Percentiles rank a stretch among this genome's conserved stretches.
These are phyloP conservation scores for Phytophthora pini DNA, from an alignment of 352 stramenopile genomes.

Conservation along the genomic window DNA sequence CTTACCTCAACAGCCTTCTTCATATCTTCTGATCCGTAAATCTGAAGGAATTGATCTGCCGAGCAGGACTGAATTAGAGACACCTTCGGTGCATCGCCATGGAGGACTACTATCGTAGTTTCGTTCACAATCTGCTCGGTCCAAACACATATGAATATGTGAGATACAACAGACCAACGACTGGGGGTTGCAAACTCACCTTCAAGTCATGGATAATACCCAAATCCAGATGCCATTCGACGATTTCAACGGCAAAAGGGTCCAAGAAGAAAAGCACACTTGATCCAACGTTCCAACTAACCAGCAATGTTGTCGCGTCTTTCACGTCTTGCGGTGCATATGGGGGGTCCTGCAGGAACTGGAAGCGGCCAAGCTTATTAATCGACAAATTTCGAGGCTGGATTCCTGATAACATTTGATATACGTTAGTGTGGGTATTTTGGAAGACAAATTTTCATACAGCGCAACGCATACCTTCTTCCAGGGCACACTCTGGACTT, in stretches of 20 bases:
- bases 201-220: conserved; percentile 87
- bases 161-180: too few relatives aligned
- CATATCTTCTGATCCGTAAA: conserved; percentile 68
- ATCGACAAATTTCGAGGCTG: conserved; percentile 79
- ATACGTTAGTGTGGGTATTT: neutral
- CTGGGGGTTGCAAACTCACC: conserved; percentile 32
- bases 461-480: conserved; percentile 54
- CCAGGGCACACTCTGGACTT: conserved; percentile 52
- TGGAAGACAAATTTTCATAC: conserved; percentile 4
- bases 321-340: conserved; percentile 55
- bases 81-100: conserved; percentile 78
- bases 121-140: conserved; percentile 67
- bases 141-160: neutral
- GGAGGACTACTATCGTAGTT: conserved; percentile 69
- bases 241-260: conserved; percentile 82
- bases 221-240: conserved; percentile 89
- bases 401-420: conserved; percentile 37
- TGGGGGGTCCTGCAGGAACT: conserved; percentile 69
- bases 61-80: conserved; percentile 79
- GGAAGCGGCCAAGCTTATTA: conserved; percentile 79
- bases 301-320: conserved; percentile 57
- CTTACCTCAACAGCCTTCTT: conserved; percentile 72
- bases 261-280: conserved; percentile 88
- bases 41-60: conserved; percentile 72
- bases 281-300: conserved; percentile 85